Conservation (phyloP, 177 flowering plant genomes). For the Vitis hybrid region DNA sequence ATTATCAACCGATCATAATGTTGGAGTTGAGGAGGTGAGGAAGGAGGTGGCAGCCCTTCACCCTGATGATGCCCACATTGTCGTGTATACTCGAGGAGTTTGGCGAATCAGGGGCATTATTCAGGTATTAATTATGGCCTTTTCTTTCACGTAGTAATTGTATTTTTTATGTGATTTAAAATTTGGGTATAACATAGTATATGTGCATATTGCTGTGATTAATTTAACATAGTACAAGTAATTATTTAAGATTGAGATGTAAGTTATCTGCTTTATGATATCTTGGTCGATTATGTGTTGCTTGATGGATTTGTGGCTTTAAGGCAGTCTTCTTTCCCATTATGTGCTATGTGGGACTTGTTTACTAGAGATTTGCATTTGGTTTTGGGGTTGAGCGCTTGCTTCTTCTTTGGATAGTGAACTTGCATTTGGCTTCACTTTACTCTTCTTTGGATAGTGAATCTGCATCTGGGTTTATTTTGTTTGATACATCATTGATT, state of each 20-base stretch:
- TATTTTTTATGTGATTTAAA: not conserved
- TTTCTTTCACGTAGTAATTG: not conserved
- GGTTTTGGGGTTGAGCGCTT: not conserved
- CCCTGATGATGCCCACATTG: conserved; percentile 51
- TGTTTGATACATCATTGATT: not conserved
- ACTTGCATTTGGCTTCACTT: not conserved
- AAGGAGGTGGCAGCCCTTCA: conserved; percentile 49
- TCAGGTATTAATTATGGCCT: conserved; percentile 29
- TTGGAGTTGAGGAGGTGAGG: conserved; percentile 43
- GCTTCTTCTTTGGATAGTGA: not conserved
- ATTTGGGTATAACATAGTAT: too few relatives aligned
- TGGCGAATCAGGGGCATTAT: conserved; percentile 59
- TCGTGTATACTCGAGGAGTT: conserved; percentile 37
- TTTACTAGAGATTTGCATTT: not conserved
- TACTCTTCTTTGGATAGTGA: not conserved
- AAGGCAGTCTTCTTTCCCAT: not conserved
- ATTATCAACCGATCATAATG: conserved; percentile 50
- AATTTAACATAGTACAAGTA: too few relatives aligned
- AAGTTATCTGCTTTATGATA: too few relatives aligned
- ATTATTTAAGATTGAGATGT: too few relatives aligned
- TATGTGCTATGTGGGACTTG: not conserved
- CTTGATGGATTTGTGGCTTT: too few relatives aligned
- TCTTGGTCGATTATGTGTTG: too few relatives aligned
- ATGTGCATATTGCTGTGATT: too few relatives aligned
- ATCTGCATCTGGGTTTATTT: not conserved